Base-by-base conservation (phyloP, 129 eudicot species). In the Chrysanthemum seticuspe region DNA sequence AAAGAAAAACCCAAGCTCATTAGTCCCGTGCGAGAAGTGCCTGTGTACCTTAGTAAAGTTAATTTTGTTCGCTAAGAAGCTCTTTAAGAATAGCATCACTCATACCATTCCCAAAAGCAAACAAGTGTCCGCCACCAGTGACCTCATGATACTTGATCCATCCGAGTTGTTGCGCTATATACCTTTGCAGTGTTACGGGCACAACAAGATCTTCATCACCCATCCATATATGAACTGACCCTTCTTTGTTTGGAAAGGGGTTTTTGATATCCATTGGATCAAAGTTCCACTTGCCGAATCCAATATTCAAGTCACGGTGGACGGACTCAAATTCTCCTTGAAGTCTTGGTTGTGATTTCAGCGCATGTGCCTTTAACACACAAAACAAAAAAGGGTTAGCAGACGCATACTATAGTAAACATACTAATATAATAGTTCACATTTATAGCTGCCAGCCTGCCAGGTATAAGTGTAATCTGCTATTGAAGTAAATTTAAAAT, bases 81-180 rank as follows among this genome's bases (percentile, higher is more conserved):
- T 83, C 75, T 59, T 84, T 85, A 34, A 88, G 65, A 13, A 91
- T 76, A 19, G 73, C 16, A 19, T 91, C 86, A 10, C 71, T 68
- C 82, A 80, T 84, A 12, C 89, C 96, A 56, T 80, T 64, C 9
- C 71, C 84, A 63, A 50, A 80, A 7, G 84, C 81, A 59, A 88
- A 71, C 80, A 74, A 48, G 74, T 91, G 97, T 36, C 97, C 97
- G 3, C 82, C 74, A 36, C 87, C 89, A 9, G 83, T 5, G 51
- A 88, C 45, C 72, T 91, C 96, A 59, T 91, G 97, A 64, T 91
- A 91, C 25, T 83, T 78, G 76, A 88, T 78, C 97, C 97, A 91
- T 10, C 73, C 79, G 11, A 86, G 87, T 75, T 64, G 67, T n/a
- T 79, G 13, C 44, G 82, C 86, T 12, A 86, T 86, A 68, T 84